Conservation (phyloP, 2,329 filamentous ascomycete species). For the Arthroderma sp. region DNA sequence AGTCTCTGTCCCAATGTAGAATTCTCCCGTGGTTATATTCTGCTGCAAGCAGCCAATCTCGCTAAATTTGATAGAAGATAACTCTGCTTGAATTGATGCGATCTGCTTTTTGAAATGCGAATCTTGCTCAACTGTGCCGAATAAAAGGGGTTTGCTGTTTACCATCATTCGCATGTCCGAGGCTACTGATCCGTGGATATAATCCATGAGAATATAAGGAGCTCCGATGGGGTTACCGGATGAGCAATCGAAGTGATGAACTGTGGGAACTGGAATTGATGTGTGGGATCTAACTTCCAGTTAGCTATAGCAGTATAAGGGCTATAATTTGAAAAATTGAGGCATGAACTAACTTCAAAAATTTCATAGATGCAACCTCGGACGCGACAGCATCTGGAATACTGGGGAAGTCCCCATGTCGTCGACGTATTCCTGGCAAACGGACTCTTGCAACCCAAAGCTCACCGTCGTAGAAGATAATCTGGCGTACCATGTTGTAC, state of each 20-base stretch:
- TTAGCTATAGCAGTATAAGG: not conserved
- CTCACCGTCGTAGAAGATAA: constrained; percentile 2
- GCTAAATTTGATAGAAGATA: constrained; percentile 4
- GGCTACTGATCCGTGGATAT: constrained; percentile 5
- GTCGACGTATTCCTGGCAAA: not conserved
- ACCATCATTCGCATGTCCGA: not conserved
- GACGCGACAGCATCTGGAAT: not conserved
- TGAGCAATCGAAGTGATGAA: constrained; percentile 1
- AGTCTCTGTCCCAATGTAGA: constrained; percentile 1
- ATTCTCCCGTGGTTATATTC: not conserved
- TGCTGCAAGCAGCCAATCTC: constrained; percentile 1
- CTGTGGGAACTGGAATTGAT: constrained; percentile 3
- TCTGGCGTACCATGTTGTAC: constrained; percentile 1
- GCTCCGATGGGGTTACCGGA: constrained; percentile 2
- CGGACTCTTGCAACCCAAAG: constrained; percentile 4
- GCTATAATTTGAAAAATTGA: not conserved
- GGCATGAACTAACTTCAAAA: not conserved
- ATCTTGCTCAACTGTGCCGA: constrained; percentile 1
- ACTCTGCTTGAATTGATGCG: constrained; percentile 4
- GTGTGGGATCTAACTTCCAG: not conserved
- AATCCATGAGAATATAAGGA: constrained; percentile 6
- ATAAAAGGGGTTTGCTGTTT: not conserved
- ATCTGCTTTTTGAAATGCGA: constrained; percentile 2
- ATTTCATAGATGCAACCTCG: constrained; percentile 1
- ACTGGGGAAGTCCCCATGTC: no score